Evolutionary conservation across 2,329 filamentous ascomycete genomes (phyloP).

Genomic region (Teratosphaeria pseudoeucalypti): DNA sequence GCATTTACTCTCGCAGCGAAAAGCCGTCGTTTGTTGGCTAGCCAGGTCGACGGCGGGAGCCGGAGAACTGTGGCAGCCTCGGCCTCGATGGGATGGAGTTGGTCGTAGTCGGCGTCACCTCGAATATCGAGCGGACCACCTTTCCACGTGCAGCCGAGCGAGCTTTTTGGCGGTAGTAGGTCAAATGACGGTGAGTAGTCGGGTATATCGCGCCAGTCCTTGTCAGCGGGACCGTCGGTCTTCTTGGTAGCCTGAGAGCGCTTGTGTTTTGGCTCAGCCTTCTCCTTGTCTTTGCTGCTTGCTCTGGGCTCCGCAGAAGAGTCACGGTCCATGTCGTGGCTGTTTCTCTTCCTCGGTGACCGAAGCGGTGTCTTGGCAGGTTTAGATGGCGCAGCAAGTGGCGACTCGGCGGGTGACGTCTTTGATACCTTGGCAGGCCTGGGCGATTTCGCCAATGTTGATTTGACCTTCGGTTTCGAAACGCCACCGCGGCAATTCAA

Average conservation of each 20-base stretch:
- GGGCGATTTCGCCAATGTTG: not conserved
- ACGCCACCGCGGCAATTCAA: conserved; percentile 4
- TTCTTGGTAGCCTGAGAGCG: conserved; percentile 20
- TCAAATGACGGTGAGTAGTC: conserved; percentile 18
- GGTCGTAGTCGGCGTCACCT: conserved; percentile 56
- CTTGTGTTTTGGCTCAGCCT: conserved; percentile 11
- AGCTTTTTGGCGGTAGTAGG: conserved; percentile 6
- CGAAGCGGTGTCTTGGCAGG: not conserved
- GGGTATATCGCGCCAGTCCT: conserved; percentile 16
- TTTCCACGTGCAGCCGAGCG: conserved; percentile 9
- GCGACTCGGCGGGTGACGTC: not conserved
- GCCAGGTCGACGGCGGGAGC: conserved; percentile 76
- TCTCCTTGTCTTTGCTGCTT: not conserved
- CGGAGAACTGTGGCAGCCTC: conserved; percentile 66
- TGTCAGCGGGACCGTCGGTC: conserved; percentile 14
- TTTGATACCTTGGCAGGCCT: not conserved
- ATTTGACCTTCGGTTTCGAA: conserved; percentile 4
- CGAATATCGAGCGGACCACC: conserved; percentile 63
- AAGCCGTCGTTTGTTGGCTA: conserved; percentile 87
- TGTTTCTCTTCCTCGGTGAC: conserved; percentile 1
- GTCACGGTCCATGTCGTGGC: not conserved
- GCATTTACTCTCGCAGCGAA: conserved; percentile 67
- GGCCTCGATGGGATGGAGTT: conserved; percentile 71
- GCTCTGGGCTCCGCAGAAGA: not conserved
- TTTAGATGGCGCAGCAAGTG: not conserved